These are phyloP conservation scores for Trichocladium antarcticum DNA, from an alignment of 495 filamentous ascomycete genomes.

Conservation along the genomic window DNA sequence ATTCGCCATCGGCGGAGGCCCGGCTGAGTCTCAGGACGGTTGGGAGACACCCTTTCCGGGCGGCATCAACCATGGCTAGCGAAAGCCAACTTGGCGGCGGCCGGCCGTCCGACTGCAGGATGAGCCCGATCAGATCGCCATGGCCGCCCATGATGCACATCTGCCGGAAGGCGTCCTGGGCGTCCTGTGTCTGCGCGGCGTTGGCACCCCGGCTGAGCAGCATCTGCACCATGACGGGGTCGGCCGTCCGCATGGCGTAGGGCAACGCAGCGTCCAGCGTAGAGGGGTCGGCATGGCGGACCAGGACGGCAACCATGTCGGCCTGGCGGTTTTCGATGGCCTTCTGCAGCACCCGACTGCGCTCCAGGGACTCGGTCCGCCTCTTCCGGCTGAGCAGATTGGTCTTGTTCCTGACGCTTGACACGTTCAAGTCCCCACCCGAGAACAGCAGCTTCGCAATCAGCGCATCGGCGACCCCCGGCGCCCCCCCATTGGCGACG, in stretches of 20 bases:
- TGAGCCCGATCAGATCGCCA: slow-evolving; percentile 30
- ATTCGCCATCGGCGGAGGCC: slow-evolving; percentile 34
- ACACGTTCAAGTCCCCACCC: slow-evolving; percentile 35
- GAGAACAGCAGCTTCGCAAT: slow-evolving; percentile 32
- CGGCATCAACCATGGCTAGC: slow-evolving; percentile 37
- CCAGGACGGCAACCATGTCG: slow-evolving; percentile 40
- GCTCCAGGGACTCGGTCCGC: slow-evolving; percentile 35
- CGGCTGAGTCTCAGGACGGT: slow-evolving; percentile 37
- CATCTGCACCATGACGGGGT: slow-evolving; percentile 27
- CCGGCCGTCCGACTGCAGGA: slow-evolving; percentile 35
- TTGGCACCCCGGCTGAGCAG: slow-evolving; percentile 35
- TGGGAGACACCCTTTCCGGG: slow-evolving; percentile 31
- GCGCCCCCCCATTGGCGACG: slow-evolving; percentile 30
- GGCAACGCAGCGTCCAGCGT: slow-evolving; percentile 33
- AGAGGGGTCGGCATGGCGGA: slow-evolving; percentile 32
- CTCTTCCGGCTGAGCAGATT: slow-evolving; percentile 32
- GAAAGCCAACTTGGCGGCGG: slow-evolving; percentile 27
- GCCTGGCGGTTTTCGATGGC: slow-evolving; percentile 35
- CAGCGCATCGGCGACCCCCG: slow-evolving; percentile 38
- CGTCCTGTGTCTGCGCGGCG: slow-evolving; percentile 27
- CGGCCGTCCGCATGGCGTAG: slow-evolving; percentile 29
- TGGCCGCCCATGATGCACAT: slow-evolving; percentile 31
- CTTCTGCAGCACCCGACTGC: slow-evolving; percentile 33
- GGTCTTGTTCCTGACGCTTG: slow-evolving; percentile 29
- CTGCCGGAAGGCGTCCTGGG: slow-evolving; percentile 36